Percentiles rank a stretch among this genome's conserved stretches.
These are phyloP conservation scores for Colletotrichum chlorophyti DNA, from an alignment of 2,329 filamentous ascomycete genomes.

Conservation along the genomic window DNA sequence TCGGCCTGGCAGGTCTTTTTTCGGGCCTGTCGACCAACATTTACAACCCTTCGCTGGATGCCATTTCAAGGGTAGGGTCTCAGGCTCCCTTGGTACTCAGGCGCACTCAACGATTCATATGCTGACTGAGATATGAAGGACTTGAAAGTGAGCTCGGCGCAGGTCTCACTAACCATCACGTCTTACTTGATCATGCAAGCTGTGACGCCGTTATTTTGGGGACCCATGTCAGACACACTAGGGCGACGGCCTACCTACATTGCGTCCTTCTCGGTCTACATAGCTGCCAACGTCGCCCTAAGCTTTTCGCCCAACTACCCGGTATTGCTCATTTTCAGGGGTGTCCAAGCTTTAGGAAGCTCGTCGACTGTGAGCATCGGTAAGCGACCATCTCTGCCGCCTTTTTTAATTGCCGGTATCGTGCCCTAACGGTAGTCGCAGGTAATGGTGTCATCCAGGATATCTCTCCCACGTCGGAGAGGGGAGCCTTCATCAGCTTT, in stretches of 20 bases:
- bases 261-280: slow-evolving; percentile 54
- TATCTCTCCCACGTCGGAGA: slow-evolving; percentile 37
- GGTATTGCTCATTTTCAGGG: slow-evolving; percentile 51
- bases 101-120: neutral
- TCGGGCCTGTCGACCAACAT: slow-evolving; percentile 59
- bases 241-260: slow-evolving; percentile 53
- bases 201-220: slow-evolving; percentile 55
- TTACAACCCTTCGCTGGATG: slow-evolving; percentile 53
- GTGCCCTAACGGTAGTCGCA: neutral
- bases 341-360: slow-evolving; percentile 54
- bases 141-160: slow-evolving; percentile 35
- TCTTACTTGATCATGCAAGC: slow-evolving; percentile 59
- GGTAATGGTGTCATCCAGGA: slow-evolving; percentile 40
- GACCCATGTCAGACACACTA: slow-evolving; percentile 52
- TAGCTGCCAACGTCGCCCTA: slow-evolving; percentile 52
- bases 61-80: slow-evolving; percentile 40
- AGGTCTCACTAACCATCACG: slow-evolving; percentile 49
- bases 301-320: slow-evolving; percentile 50
- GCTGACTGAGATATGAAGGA: slow-evolving; percentile 29
- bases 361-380: slow-evolving; percentile 56
- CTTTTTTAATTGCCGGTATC: neutral
- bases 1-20: slow-evolving; percentile 58
- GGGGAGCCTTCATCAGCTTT: slow-evolving; percentile 39
- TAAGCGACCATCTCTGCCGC: slow-evolving; percentile 21
- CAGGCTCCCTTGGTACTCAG: neutral